Evolutionary conservation across 2,329 filamentous ascomycete species (phyloP).

Genomic region (Neophaeococcomyces aloes): DNA sequence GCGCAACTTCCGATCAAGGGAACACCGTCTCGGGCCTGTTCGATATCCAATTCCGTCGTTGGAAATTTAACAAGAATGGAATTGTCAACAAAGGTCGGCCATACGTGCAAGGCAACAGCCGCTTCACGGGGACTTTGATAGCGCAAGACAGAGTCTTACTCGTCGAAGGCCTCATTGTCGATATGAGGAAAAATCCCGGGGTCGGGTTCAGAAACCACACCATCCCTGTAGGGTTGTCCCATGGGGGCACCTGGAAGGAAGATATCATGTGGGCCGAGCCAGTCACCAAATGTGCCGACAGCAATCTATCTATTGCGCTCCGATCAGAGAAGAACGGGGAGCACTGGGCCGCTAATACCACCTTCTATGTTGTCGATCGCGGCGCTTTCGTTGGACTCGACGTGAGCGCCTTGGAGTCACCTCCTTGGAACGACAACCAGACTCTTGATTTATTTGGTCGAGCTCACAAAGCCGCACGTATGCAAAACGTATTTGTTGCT

Average conservation of each 20-base stretch:
- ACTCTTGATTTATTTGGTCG: slow-evolving; percentile 28
- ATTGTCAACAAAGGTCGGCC: slow-evolving; percentile 25
- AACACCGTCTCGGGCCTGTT: slow-evolving; percentile 33
- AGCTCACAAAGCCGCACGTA: slow-evolving; percentile 36
- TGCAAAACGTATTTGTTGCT: slow-evolving; percentile 28
- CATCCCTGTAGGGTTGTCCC: slow-evolving; percentile 21
- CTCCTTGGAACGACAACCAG: slow-evolving; percentile 25
- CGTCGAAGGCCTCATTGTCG: slow-evolving; percentile 29
- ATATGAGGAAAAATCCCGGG: slow-evolving; percentile 28
- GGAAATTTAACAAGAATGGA: slow-evolving; percentile 17
- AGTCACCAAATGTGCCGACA: slow-evolving; percentile 32
- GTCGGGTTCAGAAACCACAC: slow-evolving; percentile 37
- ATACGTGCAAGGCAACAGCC: slow-evolving; percentile 25
- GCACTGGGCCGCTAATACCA: slow-evolving; percentile 4
- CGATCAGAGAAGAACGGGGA: slow-evolving; percentile 17
- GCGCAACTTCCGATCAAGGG: slow-evolving; percentile 5
- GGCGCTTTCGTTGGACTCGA: slow-evolving; percentile 36
- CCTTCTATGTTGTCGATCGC: slow-evolving; percentile 30
- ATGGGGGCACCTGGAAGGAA: slow-evolving; percentile 9
- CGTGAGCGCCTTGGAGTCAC: slow-evolving; percentile 24
- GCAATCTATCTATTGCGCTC: slow-evolving; percentile 33
- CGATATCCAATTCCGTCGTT: slow-evolving; percentile 32
- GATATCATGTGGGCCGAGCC: slow-evolving; percentile 37
- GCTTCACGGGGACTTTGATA: slow-evolving; percentile 24
- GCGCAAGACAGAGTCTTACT: slow-evolving; percentile 25